Percentiles rank a stretch among this genome's conserved stretches.
phyloP scores from a whole-genome alignment of 306 rosid genomes.

The Prunus mongolica region DNA sequence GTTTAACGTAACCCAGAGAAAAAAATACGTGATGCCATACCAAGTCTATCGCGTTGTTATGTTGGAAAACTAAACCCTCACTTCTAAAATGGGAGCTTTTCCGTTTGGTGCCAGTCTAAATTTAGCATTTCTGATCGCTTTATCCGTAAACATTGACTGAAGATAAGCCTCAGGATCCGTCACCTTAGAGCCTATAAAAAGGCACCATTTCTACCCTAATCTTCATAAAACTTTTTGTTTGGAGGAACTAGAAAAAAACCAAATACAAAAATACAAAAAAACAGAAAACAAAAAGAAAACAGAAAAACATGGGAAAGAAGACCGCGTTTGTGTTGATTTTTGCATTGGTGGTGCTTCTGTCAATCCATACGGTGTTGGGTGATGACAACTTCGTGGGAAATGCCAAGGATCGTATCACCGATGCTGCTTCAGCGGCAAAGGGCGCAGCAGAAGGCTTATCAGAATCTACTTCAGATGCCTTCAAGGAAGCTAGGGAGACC shows the following conservation, averaged over 20 bases:
- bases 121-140: not conserved
- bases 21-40: too few species aligned
- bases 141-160: not conserved
- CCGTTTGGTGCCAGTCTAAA: not conserved
- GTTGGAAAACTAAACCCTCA: not conserved
- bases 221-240: not conserved
- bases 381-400: not conserved
- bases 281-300: not conserved
- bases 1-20: too few species aligned
- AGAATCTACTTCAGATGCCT: not conserved
- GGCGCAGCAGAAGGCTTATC: not conserved
- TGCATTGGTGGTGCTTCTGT: slow-evolving; percentile 15
- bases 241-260: not conserved
- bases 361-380: not conserved
- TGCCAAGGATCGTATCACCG: not conserved
- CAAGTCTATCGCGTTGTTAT: too few species aligned
- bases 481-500: not conserved
- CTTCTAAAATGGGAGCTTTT: not conserved
- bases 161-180: not conserved
- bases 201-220: not conserved
- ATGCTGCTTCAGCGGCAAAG: not conserved
- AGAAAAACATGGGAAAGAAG: slow-evolving; percentile 8
- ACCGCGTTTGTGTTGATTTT: not conserved
- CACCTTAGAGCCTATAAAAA: not conserved
- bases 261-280: too few species aligned